These are phyloP conservation scores for Nigrospora sphaerica DNA, from an alignment of 2,329 filamentous ascomycete species.

Conservation along the genomic window DNA sequence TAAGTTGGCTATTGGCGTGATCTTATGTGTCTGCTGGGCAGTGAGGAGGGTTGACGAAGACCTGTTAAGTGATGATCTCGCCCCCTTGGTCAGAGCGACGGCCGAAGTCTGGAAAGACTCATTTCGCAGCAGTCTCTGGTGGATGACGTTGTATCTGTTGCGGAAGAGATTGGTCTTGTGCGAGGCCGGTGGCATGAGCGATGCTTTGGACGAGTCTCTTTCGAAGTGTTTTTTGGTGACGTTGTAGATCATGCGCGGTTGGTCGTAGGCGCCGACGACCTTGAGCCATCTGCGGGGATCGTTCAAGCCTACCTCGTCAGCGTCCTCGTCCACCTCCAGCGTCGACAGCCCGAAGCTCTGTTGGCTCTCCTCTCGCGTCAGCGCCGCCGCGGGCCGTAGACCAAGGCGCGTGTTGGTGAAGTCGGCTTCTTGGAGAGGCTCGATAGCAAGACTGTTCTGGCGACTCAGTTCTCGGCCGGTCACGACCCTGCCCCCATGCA, in stretches of 20 bases:
- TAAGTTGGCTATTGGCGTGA: conserved; percentile 75
- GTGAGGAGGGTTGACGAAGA: conserved; percentile 48
- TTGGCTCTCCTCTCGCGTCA: conserved; percentile 54
- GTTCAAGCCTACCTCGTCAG: conserved; percentile 51
- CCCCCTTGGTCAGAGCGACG: conserved; percentile 52
- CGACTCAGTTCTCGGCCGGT: conserved; percentile 48
- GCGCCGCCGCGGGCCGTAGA: conserved; percentile 35
- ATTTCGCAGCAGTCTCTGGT: conserved; percentile 86
- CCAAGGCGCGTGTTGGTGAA: conserved; percentile 49
- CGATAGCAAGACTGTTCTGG: conserved; percentile 59
- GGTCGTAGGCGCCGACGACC: conserved; percentile 75
- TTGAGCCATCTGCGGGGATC: conserved; percentile 81
- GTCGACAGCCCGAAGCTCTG: conserved; percentile 56
- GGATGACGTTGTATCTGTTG: conserved; percentile 85
- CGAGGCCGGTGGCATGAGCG: conserved; percentile 66
- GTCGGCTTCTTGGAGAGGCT: conserved; percentile 43
- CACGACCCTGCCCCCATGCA: conserved; percentile 73
- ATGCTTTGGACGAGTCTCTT: conserved; percentile 57
- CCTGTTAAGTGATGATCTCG: conserved; percentile 43
- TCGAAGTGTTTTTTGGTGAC: conserved; percentile 86
- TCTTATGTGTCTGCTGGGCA: conserved; percentile 65
- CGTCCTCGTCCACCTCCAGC: conserved; percentile 46
- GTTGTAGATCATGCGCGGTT: conserved; percentile 74
- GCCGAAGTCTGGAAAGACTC: conserved; percentile 84
- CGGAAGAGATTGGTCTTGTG: conserved; percentile 83